Conservation (phyloP, 495 filamentous ascomycete genomes). For the Penicillium lagena region DNA sequence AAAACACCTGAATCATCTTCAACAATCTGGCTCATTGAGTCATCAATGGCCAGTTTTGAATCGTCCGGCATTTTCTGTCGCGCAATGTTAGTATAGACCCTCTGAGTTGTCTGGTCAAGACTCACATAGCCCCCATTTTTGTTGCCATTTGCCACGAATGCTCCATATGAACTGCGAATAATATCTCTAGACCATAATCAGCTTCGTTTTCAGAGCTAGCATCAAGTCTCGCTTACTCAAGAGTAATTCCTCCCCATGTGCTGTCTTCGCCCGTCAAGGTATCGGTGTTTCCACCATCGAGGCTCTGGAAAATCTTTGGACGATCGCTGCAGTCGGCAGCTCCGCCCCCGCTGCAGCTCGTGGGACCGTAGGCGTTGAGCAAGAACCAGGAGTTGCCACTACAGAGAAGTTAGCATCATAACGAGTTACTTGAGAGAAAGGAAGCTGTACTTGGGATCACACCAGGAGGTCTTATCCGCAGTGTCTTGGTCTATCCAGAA, state of each 20-base stretch:
- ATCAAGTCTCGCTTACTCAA: neutral
- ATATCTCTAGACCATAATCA: neutral
- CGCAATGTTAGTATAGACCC: too few species aligned
- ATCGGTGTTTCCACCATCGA: neutral
- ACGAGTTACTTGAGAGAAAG: neutral
- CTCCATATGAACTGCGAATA: neutral
- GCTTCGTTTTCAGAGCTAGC: neutral
- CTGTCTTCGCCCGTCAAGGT: neutral
- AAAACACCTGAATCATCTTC: too few species aligned
- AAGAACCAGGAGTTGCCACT: neutral
- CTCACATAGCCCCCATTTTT: neutral
- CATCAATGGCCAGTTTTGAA: neutral
- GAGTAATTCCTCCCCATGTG: neutral
- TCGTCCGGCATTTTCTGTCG: too few species aligned
- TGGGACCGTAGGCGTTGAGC: neutral
- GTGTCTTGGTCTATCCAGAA: neutral
- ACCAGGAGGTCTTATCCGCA: neutral
- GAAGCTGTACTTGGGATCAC: neutral
- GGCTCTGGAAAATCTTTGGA: neutral
- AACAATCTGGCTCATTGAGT: neutral
- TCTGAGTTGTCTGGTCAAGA: neutral
- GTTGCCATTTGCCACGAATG: neutral
- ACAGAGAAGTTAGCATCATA: neutral
- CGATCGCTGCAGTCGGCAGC: too few species aligned
- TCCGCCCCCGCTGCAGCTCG: neutral